Conservation (phyloP, 371 early-diverging fungal genomes). For the Lichtheimia ramosa region DNA sequence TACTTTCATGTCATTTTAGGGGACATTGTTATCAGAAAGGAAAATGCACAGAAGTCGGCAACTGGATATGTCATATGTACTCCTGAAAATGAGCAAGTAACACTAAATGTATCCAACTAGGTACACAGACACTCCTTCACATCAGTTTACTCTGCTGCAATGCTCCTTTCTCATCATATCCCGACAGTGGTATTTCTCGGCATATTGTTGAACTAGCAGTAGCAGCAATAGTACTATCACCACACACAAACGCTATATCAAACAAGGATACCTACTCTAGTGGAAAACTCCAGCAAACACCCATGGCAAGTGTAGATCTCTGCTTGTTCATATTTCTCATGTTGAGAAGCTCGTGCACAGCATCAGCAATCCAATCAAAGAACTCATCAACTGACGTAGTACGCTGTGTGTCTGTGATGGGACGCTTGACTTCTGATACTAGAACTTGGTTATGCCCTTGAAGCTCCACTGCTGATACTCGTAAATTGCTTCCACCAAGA, state of each 20-base stretch:
- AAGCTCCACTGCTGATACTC: constrained; percentile 75
- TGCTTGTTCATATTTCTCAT: constrained; percentile 4
- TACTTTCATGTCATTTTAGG: too few species aligned
- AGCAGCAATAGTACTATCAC: too few species aligned
- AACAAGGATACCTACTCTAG: constrained; percentile 31
- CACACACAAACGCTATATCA: background rate
- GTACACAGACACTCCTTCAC: too few species aligned
- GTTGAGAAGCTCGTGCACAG: constrained; percentile 27
- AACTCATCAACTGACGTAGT: constrained; percentile 60
- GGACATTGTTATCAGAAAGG: too few species aligned
- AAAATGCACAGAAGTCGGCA: too few species aligned
- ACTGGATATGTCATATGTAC: too few species aligned
- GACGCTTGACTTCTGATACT: constrained; percentile 69
- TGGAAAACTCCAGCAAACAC: constrained; percentile 55
- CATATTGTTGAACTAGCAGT: too few species aligned
- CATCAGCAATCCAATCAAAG: constrained; percentile 88
- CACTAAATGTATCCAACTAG: too few species aligned
- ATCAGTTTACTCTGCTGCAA: too few species aligned
- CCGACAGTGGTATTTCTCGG: too few species aligned
- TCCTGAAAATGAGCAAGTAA: too few species aligned
- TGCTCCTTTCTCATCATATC: too few species aligned
- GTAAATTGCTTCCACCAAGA: constrained; percentile 88
- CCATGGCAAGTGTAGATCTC: constrained; percentile 31
- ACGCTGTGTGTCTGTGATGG: constrained; percentile 65
- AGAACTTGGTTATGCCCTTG: constrained; percentile 67